A percentile compares a stretch with the other conserved stretches of the same genome.
Conservation (phyloP, 345 rosid genomes). For the Aurinia saxatilis region DNA sequence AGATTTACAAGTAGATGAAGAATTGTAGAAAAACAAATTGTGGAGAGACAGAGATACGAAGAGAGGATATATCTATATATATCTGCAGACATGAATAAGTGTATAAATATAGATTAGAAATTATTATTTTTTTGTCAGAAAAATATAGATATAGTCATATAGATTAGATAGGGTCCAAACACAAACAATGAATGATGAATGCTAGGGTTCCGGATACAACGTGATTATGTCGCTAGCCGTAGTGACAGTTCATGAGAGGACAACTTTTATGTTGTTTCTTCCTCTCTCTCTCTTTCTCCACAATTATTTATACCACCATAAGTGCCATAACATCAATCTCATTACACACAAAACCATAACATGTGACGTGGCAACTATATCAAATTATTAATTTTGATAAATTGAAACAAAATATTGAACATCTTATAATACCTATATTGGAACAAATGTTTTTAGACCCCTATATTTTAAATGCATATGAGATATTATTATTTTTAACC, state of each 20-base stretch:
- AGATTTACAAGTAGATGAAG: slow-evolving; percentile 2
- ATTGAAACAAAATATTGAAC: background rate
- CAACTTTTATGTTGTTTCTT: slow-evolving; percentile 33
- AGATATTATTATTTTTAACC: no score
- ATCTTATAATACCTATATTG: no score
- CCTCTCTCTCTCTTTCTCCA: slow-evolving; percentile 9
- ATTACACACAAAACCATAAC: background rate
- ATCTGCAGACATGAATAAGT: slow-evolving; percentile 17
- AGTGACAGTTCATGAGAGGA: slow-evolving; percentile 41
- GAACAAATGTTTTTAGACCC: no score
- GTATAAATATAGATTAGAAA: background rate
- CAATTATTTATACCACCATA: slow-evolving; percentile 21
- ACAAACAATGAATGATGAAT: slow-evolving; percentile 33
- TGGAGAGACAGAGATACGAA: slow-evolving; percentile 24
- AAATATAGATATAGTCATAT: background rate
- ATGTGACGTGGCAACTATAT: background rate
- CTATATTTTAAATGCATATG: no score
- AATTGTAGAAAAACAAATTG: slow-evolving; percentile 16
- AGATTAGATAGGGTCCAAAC: slow-evolving; percentile 24
- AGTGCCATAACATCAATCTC: background rate
- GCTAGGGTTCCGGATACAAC: slow-evolving; percentile 40
- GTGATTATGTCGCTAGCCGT: slow-evolving; percentile 39
- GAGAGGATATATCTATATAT: background rate
- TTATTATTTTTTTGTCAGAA: no score
- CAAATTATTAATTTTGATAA: background rate